Evolutionary conservation across 2,329 filamentous ascomycete genomes (phyloP), one percentile per base, ranked within the genome.

Genomic region (Aspergillus floridensis): DNA sequence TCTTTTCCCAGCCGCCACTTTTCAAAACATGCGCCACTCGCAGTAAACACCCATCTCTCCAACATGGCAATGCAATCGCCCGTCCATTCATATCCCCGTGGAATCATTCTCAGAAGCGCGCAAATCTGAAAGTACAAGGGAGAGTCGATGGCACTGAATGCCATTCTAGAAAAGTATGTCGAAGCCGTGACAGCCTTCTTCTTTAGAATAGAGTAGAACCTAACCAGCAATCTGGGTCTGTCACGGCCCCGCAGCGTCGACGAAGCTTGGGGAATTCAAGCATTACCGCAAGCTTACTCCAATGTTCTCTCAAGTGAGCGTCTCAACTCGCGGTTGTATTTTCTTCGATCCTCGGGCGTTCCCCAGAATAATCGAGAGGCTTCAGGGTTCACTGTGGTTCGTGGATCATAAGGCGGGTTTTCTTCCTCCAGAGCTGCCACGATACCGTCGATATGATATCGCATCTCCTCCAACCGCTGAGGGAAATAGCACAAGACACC

Each of bases 281-380:
- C 14, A 48, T 10, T 14, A 11, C 10, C 4, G 47, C 49, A 3
- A 19, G 62, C 67, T 66, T 62, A 75, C 67, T 77, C 74, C 49
- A 67, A 65, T 60, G 72, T 77, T 53, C 67, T 68, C 61, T 76
- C 89, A 3, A 95, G 90, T 10, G 90, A 90, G 68, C 91, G 84
- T 56, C 93, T 86, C 62, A 98, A 81, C 62, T 86, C 86, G 56
- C 93, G 86, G 68, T 90, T 92, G 78, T 98, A 98, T 65, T 86
- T 78, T 76, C 93, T 96, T 72, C 90, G 90, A 56, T 93, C 88
- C 2, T 92, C 88, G 0, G 84, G 77, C 4, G 82, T 82, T 3
- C 92, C 92, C 93, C 95, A 99, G 71, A 89, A 95, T 49, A 98
- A 80, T 74, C 88, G 91, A 46, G 90, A 88, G 2, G 93, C 92